Evolutionary conservation across 306 rosid genomes (phyloP).

Genomic region (Quercus parvula): DNA sequence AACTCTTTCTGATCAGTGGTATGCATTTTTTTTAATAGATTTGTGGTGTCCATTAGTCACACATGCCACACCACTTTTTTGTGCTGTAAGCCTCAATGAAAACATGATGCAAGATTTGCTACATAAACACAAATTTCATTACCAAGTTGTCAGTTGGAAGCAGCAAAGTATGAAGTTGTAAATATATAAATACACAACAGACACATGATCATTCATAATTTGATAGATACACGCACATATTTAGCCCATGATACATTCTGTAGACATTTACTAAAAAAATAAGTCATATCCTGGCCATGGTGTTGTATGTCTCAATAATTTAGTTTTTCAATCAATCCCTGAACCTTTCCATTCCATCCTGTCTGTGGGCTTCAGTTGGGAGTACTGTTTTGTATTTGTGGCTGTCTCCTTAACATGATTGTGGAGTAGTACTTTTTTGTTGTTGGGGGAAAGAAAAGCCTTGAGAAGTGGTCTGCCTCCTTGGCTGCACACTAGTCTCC

Average conservation of each 20-base stretch:
- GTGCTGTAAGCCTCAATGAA: slow-evolving; percentile 7
- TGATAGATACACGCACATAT: not conserved
- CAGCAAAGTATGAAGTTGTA: not conserved
- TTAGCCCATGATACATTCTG: not conserved
- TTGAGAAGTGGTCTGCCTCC: not conserved
- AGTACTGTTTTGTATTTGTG: not conserved
- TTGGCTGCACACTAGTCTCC: not conserved
- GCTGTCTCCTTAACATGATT: not conserved
- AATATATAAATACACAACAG: not conserved
- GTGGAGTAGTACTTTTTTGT: no score
- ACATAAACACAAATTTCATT: not conserved
- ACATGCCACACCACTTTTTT: not conserved
- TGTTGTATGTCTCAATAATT: not conserved
- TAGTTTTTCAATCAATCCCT: not conserved
- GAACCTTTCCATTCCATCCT: not conserved
- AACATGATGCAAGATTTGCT: slow-evolving; percentile 4
- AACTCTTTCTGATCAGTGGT: slow-evolving; percentile 94
- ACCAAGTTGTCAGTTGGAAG: not conserved
- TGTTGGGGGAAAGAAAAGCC: not conserved
- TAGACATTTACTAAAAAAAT: not conserved
- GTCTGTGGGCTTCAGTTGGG: not conserved
- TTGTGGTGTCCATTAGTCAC: slow-evolving; percentile 1
- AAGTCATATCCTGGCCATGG: not conserved
- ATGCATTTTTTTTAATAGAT: slow-evolving; percentile 17
- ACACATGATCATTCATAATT: not conserved